phyloP scores from a whole-genome alignment of 495 filamentous ascomycete species.

The Trypethelium eluteriae region DNA sequence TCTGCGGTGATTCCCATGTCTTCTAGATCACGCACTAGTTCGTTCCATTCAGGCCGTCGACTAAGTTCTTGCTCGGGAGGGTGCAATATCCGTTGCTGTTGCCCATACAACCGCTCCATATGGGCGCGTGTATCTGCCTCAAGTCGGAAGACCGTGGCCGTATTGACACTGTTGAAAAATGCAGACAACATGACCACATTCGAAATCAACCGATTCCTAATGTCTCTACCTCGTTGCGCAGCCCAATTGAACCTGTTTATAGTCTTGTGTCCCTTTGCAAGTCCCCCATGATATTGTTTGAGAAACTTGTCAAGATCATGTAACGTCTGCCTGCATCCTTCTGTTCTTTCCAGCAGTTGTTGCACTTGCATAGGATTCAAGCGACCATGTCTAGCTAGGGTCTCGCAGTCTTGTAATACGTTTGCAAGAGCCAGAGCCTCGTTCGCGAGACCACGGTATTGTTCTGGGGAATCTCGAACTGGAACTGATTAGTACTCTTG shows the following conservation, averaged over 20 bases:
- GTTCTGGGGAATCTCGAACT: conserved; percentile 22
- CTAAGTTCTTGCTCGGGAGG: conserved; percentile 13
- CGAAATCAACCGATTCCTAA: conserved; percentile 20
- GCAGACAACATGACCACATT: conserved; percentile 23
- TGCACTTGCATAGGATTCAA: conserved; percentile 18
- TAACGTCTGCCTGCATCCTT: conserved; percentile 19
- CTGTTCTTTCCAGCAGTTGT: conserved; percentile 17
- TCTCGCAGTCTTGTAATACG: conserved; percentile 20
- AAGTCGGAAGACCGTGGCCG: background rate
- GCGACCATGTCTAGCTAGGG: conserved; percentile 17
- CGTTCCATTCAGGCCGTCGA: conserved; percentile 3
- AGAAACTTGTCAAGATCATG: conserved; percentile 22
- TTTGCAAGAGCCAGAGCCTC: conserved; percentile 22
- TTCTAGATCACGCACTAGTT: conserved; percentile 23
- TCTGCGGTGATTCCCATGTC: conserved; percentile 22
- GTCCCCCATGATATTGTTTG: conserved; percentile 15
- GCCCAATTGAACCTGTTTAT: conserved; percentile 25
- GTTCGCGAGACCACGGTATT: conserved; percentile 22
- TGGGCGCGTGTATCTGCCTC: background rate
- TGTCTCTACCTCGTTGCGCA: conserved; percentile 11
- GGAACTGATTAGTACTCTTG: background rate
- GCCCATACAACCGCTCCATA: conserved; percentile 4
- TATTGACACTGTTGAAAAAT: conserved; percentile 21
- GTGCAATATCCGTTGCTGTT: conserved; percentile 10
- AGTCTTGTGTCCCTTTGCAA: conserved; percentile 20